phyloP scores from a whole-genome alignment of 495 filamentous ascomycete genomes.

The Trichocladium uniseriatum region DNA sequence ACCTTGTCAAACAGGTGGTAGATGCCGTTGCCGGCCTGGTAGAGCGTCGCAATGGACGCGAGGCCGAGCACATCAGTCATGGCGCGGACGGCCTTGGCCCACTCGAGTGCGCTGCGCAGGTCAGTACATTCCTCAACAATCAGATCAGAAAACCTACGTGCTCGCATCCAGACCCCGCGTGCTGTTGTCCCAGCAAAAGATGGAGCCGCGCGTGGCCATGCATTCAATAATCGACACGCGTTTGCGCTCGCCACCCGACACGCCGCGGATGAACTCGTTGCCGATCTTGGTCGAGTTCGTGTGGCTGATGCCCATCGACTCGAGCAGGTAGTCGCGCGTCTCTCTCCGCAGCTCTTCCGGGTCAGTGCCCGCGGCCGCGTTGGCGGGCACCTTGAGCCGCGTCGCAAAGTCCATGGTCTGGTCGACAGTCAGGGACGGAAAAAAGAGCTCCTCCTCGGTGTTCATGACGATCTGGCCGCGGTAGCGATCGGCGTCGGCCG shows the following conservation, averaged over 20 bases:
- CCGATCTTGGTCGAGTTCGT: conserved; percentile 71
- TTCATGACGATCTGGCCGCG: conserved; percentile 50
- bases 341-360: conserved; percentile 13
- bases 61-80: conserved; percentile 47
- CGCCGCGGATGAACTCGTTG: conserved; percentile 67
- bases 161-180: conserved; percentile 42
- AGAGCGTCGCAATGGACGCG: conserved; percentile 55
- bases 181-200: conserved; percentile 45
- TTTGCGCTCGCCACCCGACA: conserved; percentile 52
- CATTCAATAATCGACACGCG: conserved; percentile 45
- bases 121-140: not conserved
- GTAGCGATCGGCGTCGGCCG: conserved; percentile 42
- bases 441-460: conserved; percentile 54
- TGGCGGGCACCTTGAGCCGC: conserved; percentile 38
- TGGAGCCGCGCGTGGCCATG: conserved; percentile 18
- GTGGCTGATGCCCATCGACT: conserved; percentile 55
- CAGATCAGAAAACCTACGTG: conserved; percentile 11
- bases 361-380: conserved; percentile 5
- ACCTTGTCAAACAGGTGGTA: conserved; percentile 58
- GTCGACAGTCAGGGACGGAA: conserved; percentile 53
- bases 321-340: conserved; percentile 20
- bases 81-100: conserved; percentile 37
- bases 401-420: conserved; percentile 54
- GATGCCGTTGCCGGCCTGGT: conserved; percentile 61
- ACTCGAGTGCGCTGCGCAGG: conserved; percentile 39